Conservation (phyloP, 1,284 basidiomycete genomes). For the Irpex sp. region DNA sequence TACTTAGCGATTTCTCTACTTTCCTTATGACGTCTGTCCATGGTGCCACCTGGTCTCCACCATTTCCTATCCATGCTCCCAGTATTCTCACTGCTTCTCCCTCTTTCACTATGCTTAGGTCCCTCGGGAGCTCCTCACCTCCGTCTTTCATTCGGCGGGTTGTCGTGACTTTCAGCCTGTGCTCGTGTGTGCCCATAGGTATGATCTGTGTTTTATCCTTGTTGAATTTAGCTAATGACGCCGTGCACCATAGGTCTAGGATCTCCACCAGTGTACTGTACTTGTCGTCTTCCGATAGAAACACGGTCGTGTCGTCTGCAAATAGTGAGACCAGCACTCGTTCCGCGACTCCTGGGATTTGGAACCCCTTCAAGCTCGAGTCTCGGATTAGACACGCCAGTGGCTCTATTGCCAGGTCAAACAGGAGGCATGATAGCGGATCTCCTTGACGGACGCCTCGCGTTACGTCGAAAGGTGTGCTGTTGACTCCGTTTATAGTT, state of each 20-base stretch:
- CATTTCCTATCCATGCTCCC: no score
- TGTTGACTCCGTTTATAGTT: slow-evolving; percentile 23
- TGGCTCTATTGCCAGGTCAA: slow-evolving; percentile 23
- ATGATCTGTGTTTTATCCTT: slow-evolving; percentile 29
- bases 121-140: no score
- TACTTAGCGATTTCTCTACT: no score
- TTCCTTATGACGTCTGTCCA: no score
- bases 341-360: slow-evolving; percentile 10
- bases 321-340: slow-evolving; percentile 23
- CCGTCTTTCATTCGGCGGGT: no score
- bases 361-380: slow-evolving; percentile 5
- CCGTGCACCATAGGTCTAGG: slow-evolving; percentile 26
- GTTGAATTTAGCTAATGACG: slow-evolving; percentile 31
- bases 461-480: slow-evolving; percentile 14
- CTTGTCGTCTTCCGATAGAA: slow-evolving; percentile 17
- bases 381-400: slow-evolving; percentile 3
- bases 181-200: slow-evolving; percentile 11
- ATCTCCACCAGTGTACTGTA: slow-evolving; percentile 15
- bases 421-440: slow-evolving; percentile 26
- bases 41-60: no score
- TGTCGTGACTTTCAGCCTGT: no score
- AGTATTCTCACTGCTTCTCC: no score
- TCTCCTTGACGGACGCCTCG: slow-evolving; percentile 29
- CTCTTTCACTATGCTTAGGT: no score
- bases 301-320: slow-evolving; percentile 28